Evolutionary conservation across 2,329 filamentous ascomycete species (phyloP).

Genomic region (Ascochyta viciae-villosae): DNA sequence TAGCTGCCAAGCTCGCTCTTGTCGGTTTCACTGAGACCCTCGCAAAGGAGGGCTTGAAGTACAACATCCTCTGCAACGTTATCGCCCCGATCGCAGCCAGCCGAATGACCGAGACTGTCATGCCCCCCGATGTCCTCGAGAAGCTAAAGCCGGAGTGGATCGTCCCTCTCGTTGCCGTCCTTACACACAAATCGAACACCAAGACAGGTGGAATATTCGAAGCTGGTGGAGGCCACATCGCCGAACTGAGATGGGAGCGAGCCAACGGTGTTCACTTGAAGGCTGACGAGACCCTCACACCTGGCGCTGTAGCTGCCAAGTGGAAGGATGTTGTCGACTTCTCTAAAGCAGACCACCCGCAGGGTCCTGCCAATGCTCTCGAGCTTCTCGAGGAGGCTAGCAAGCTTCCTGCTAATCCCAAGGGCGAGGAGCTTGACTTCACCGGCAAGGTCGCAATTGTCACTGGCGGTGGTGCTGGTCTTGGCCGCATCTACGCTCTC

Average conservation of each 20-base stretch:
- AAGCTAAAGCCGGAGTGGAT: conserved; percentile 93
- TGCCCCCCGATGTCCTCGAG: conserved; percentile 90
- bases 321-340: conserved; percentile 91
- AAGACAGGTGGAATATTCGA: conserved; percentile 94
- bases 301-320: conserved; percentile 84
- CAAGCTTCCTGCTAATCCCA: conserved; percentile 40
- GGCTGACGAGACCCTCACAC: conserved; percentile 86
- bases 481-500: conserved; percentile 88
- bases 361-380: conserved; percentile 87
- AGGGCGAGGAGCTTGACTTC: conserved; percentile 44
- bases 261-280: conserved; percentile 87
- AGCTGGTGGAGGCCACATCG: conserved; percentile 87
- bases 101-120: conserved; percentile 93
- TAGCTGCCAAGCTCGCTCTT: conserved; percentile 89
- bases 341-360: conserved; percentile 81
- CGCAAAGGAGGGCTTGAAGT: conserved; percentile 96
- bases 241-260: conserved; percentile 95
- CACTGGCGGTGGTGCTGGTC: conserved; percentile 57
- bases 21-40: conserved; percentile 98
- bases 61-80: conserved; percentile 95
- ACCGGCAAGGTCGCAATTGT: conserved; percentile 49
- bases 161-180: conserved; percentile 86
- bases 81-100: conserved; percentile 95
- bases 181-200: conserved; percentile 85
- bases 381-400: conserved; percentile 61